Percentiles rank a stretch among this genome's conserved stretches.
These are phyloP conservation scores for Trapa bicornis DNA, from an alignment of 345 rosid species.

Conservation along the genomic window DNA sequence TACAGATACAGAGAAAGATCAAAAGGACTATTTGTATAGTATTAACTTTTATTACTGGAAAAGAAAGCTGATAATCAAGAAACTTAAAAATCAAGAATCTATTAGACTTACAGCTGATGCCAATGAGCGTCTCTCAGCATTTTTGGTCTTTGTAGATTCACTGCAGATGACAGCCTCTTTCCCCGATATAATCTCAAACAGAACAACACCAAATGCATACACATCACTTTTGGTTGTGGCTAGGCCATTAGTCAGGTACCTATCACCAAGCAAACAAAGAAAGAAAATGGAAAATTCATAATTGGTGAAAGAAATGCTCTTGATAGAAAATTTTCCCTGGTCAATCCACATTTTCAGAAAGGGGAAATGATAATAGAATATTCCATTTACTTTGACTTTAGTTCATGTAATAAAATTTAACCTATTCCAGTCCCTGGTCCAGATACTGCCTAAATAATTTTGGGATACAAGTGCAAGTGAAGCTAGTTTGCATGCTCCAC, in stretches of 20 bases:
- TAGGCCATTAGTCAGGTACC: slow-evolving; percentile 79
- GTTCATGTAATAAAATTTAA: background rate
- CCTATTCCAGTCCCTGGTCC: background rate
- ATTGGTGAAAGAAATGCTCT: background rate
- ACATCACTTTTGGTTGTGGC: slow-evolving; percentile 88
- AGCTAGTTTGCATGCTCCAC: background rate
- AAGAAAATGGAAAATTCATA: background rate
- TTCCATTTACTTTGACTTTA: background rate
- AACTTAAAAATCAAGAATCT: background rate
- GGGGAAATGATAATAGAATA: background rate
- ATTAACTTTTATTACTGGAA: background rate
- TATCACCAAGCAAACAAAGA: slow-evolving; percentile 13
- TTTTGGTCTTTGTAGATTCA: slow-evolving; percentile 45
- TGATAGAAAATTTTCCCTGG: background rate
- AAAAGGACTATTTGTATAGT: background rate
- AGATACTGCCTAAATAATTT: background rate
- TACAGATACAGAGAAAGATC: slow-evolving; percentile 19
- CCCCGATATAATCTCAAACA: slow-evolving; percentile 80
- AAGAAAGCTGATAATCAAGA: background rate
- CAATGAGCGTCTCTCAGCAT: slow-evolving; percentile 72
- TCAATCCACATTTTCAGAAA: background rate
- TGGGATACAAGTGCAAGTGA: background rate
- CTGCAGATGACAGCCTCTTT: slow-evolving; percentile 69
- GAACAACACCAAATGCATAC: slow-evolving; percentile 93
- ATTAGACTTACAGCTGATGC: slow-evolving; percentile 48